phyloP scores from a whole-genome alignment of 2,329 filamentous ascomycete genomes.

The Nothomitra cinnamomea region DNA sequence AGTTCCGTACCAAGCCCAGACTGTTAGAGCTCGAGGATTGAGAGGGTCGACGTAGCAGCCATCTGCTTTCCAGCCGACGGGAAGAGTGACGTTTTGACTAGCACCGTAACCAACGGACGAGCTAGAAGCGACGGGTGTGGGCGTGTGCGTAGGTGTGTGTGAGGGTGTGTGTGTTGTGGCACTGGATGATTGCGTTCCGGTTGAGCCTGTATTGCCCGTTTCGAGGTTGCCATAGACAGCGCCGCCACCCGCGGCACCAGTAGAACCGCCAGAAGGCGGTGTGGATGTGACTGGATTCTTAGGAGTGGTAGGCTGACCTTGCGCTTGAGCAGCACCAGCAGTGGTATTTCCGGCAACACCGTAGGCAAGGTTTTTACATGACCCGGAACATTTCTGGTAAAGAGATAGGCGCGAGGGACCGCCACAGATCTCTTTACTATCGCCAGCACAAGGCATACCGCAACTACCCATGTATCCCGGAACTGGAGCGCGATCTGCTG shows the following conservation, averaged over 20 bases:
- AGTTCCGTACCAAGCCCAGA: neutral
- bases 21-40: slow-evolving; percentile 2
- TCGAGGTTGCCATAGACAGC: too few relatives aligned
- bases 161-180: neutral
- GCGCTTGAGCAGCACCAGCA: neutral
- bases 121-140: neutral
- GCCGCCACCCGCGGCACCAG: slow-evolving; percentile 2
- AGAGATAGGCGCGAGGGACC: slow-evolving; percentile 1
- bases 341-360: neutral
- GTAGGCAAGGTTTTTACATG: slow-evolving; percentile 1
- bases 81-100: neutral
- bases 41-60: slow-evolving; percentile 4
- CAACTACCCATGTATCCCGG: slow-evolving; percentile 4
- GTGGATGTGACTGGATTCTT: neutral
- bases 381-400: slow-evolving; percentile 4
- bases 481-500: slow-evolving; percentile 3
- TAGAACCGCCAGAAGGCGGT: neutral
- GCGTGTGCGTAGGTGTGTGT: neutral
- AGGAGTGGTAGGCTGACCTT: slow-evolving; percentile 10
- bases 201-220: neutral
- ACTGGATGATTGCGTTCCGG: neutral
- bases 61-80: neutral
- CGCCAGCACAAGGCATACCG: slow-evolving; percentile 3
- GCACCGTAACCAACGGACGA: neutral
- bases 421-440: slow-evolving; percentile 1